Conservation (phyloP, 2,329 filamentous ascomycete species). For the Stenocarpella maydis region DNA sequence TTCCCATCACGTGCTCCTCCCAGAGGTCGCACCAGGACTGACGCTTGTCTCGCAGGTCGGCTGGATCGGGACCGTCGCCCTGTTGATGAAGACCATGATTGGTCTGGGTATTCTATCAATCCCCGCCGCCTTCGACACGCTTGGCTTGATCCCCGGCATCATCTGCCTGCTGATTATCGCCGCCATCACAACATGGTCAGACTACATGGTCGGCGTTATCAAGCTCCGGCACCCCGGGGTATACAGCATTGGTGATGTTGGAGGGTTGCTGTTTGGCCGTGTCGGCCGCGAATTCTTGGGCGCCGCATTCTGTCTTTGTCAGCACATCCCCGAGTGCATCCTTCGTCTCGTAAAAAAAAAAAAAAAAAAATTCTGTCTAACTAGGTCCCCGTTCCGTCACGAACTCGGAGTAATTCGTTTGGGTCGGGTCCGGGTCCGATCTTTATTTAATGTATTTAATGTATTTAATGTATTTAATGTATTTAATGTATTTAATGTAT, state of each 20-base stretch:
- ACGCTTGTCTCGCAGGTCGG: neutral
- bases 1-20: too few relatives aligned
- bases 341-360: neutral
- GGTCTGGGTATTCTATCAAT: constrained; percentile 5
- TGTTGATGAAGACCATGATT: neutral
- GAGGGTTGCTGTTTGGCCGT: neutral
- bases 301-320: neutral
- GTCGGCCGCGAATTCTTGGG: neutral
- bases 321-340: neutral
- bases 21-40: neutral
- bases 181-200: constrained; percentile 9
- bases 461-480: too few relatives aligned
- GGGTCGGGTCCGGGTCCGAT: too few relatives aligned
- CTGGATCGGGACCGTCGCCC: constrained; percentile 3
- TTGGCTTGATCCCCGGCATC: neutral
- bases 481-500: too few relatives aligned
- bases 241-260: constrained; percentile 1
- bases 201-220: constrained; percentile 5
- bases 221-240: neutral
- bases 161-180: constrained; percentile 3
- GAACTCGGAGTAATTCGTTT: too few relatives aligned
- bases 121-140: neutral
- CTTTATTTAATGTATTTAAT: too few relatives aligned
- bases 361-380: too few relatives aligned
- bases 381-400: too few relatives aligned